These are phyloP conservation scores for Kazachstania psychrophila DNA, from an alignment of 805 yeast genomes.

Conservation along the genomic window DNA sequence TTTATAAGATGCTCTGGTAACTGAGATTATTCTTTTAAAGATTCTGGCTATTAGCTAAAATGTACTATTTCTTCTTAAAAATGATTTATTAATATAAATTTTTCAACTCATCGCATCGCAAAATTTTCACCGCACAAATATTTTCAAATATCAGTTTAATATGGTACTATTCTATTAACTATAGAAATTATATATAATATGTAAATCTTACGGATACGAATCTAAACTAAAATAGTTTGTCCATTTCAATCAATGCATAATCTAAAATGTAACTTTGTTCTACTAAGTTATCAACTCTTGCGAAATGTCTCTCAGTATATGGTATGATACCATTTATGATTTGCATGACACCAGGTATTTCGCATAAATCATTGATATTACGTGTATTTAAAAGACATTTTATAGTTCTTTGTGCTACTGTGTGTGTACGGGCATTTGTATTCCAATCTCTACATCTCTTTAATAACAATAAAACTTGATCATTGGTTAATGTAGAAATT, in stretches of 20 bases:
- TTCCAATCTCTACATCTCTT: slow-evolving; percentile 91
- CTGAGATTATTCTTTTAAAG: not conserved
- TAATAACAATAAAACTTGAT: slow-evolving; percentile 52
- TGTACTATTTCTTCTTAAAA: not conserved
- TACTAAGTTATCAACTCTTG: slow-evolving; percentile 64
- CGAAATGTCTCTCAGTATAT: slow-evolving; percentile 77
- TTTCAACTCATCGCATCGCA: slow-evolving; percentile 13
- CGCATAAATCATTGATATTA: slow-evolving; percentile 46
- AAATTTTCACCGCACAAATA: not conserved
- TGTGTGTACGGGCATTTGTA: slow-evolving; percentile 72
- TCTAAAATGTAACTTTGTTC: slow-evolving; percentile 84
- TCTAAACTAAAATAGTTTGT: slow-evolving; percentile 28
- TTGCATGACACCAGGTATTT: slow-evolving; percentile 57
- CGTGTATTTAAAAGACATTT: slow-evolving; percentile 51
- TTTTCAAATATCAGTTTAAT: no score
- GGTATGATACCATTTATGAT: slow-evolving; percentile 73
- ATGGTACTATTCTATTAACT: no score
- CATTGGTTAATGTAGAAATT: slow-evolving; percentile 47
- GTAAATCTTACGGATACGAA: not conserved
- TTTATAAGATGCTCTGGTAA: not conserved
- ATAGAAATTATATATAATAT: no score
- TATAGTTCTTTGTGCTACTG: slow-evolving; percentile 69
- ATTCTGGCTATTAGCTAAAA: no score
- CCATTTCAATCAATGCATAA: slow-evolving; percentile 74
- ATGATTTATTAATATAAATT: not conserved